Conservation (phyloP, 441 rosid genomes). For the Erysimum pusillum region DNA sequence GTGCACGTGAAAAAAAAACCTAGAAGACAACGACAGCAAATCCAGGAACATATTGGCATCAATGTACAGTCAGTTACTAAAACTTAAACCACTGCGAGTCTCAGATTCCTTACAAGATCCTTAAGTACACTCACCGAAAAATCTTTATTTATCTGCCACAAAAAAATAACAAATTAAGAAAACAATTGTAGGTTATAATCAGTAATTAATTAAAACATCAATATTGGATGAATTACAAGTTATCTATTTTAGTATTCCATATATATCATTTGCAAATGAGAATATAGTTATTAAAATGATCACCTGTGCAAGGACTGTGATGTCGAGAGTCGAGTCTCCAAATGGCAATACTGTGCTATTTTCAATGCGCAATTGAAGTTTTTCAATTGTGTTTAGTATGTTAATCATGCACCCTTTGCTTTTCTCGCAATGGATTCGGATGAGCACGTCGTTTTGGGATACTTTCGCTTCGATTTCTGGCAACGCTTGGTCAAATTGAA, state of each 20-base stretch:
- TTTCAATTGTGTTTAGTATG: constrained; percentile 43
- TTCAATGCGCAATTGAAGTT: constrained; percentile 21
- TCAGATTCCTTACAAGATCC: constrained; percentile 62
- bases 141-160: constrained; percentile 60
- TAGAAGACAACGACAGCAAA: constrained; percentile 32
- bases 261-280: neutral
- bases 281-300: neutral
- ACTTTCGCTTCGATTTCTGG: constrained; percentile 46
- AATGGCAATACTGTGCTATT: constrained; percentile 43
- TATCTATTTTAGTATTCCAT: neutral
- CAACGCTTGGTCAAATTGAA: constrained; percentile 13
- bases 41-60: constrained; percentile 1
- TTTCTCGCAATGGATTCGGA: constrained; percentile 50
- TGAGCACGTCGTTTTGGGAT: constrained; percentile 37
- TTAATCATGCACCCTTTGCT: constrained; percentile 40
- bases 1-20: constrained; percentile 5
- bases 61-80: neutral
- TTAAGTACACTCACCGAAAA: constrained; percentile 46
- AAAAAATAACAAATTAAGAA: neutral
- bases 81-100: constrained; percentile 48
- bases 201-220: neutral
- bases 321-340: constrained; percentile 41
- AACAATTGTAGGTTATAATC: neutral
- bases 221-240: neutral
- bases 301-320: constrained; percentile 49